These are phyloP conservation scores for Yarrowia divulgata DNA, from an alignment of 805 yeast species.

Conservation along the genomic window DNA sequence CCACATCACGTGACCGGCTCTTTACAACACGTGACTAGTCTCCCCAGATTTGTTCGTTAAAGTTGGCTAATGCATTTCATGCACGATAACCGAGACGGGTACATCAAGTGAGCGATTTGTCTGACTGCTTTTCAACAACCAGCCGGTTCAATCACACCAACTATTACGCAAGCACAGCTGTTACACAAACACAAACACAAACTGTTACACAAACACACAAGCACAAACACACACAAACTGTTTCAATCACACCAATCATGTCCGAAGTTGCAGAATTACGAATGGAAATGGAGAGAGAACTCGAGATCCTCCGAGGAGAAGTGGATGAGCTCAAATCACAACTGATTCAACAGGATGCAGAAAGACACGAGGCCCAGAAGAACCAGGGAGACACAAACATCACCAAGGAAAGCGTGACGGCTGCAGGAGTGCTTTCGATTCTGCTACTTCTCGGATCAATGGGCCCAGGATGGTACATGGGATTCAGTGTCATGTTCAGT, in stretches of 20 bases:
- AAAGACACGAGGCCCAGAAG: slow-evolving; percentile 6
- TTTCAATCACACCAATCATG: background rate
- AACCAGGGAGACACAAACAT: slow-evolving; percentile 2
- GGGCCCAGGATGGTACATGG: slow-evolving; percentile 29
- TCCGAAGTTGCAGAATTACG: slow-evolving; percentile 34
- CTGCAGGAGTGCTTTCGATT: slow-evolving; percentile 13
- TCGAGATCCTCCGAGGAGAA: slow-evolving; percentile 9
- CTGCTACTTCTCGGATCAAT: slow-evolving; percentile 5
- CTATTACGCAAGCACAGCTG: too few relatives aligned
- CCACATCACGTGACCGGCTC: background rate
- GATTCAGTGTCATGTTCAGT: background rate
- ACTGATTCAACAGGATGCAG: slow-evolving; percentile 12
- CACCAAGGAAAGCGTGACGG: slow-evolving; percentile 3
- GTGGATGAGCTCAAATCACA: slow-evolving; percentile 17
- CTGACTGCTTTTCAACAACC: too few relatives aligned
- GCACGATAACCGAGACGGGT: slow-evolving; percentile 12
- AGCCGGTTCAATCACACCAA: too few relatives aligned
- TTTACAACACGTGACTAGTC: too few relatives aligned
- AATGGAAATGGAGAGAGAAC: slow-evolving; percentile 17
- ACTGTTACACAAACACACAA: background rate
- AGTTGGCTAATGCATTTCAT: slow-evolving; percentile 6
- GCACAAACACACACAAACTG: too few relatives aligned
- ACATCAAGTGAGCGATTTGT: slow-evolving; percentile 13
- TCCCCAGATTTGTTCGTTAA: background rate
- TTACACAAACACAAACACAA: too few relatives aligned